Conservation (phyloP, 768 basidiomycete species). For the Mycena olivaceomarginata region DNA sequence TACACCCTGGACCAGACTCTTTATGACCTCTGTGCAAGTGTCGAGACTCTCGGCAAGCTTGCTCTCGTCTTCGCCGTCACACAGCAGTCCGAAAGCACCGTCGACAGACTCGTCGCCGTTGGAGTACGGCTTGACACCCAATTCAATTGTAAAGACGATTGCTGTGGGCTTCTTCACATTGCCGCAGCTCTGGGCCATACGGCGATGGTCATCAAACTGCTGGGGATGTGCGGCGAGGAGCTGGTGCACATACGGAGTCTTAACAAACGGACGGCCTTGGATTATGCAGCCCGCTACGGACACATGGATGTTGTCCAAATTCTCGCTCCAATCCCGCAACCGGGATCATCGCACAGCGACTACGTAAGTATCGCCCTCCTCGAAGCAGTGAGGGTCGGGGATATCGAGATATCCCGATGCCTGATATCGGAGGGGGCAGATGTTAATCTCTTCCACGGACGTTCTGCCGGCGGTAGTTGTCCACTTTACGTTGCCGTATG, state of each 20-base stretch:
- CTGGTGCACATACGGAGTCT: background rate
- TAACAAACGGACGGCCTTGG: background rate
- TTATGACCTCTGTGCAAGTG: conserved; percentile 9
- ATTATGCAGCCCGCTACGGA: background rate
- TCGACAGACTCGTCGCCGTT: conserved; percentile 8
- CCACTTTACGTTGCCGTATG: background rate
- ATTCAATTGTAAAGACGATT: background rate
- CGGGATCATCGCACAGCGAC: background rate
- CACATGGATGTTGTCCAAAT: background rate
- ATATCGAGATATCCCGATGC: background rate
- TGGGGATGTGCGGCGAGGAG: background rate
- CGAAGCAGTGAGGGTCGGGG: background rate
- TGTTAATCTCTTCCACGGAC: background rate
- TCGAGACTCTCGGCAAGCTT: conserved; percentile 13
- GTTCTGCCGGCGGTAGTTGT: background rate
- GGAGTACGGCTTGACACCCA: conserved; percentile 11
- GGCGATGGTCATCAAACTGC: conserved; percentile 1
- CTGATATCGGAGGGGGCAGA: background rate
- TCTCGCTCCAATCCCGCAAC: background rate
- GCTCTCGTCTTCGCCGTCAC: conserved; percentile 9
- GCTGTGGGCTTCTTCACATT: background rate
- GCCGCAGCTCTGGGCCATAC: background rate
- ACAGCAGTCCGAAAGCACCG: background rate
- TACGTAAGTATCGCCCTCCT: background rate
- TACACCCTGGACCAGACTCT: background rate